phyloP scores from a whole-genome alignment of 495 filamentous ascomycete genomes.

The Hypoxylon fragiforme region DNA sequence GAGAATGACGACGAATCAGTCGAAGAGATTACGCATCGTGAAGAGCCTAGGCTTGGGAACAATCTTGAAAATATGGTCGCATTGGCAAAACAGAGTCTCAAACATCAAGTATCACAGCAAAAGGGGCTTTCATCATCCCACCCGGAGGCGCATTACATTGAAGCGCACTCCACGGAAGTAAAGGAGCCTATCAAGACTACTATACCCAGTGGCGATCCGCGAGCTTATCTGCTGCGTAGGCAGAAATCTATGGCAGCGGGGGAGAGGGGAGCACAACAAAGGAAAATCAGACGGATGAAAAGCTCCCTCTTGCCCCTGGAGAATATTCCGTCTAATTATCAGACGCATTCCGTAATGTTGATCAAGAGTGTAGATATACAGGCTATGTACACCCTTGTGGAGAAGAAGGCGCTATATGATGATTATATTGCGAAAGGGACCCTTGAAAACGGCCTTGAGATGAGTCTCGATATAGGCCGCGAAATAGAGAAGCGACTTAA shows the following conservation, averaged over 20 bases:
- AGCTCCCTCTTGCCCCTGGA: conserved; percentile 53
- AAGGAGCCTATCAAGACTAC: conserved; percentile 36
- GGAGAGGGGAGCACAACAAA: conserved; percentile 17
- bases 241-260: conserved; percentile 40
- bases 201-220: conserved; percentile 42
- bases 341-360: conserved; percentile 35
- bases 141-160: neutral
- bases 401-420: conserved; percentile 19
- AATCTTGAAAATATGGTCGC: neutral
- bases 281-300: conserved; percentile 42
- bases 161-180: neutral
- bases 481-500: conserved; percentile 21
- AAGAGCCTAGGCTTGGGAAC: too few species aligned
- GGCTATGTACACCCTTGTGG: conserved; percentile 3
- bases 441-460: conserved; percentile 26
- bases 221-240: conserved; percentile 45
- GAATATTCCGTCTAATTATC: conserved; percentile 34
- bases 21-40: too few species aligned
- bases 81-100: neutral
- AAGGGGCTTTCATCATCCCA: neutral
- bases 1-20: neutral
- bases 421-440: conserved; percentile 24
- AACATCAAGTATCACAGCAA: conserved; percentile 4
- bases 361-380: conserved; percentile 17
- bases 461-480: conserved; percentile 28